These are phyloP conservation scores for Pestalotiopsis sp. DNA, from an alignment of 2,329 filamentous ascomycete species.

Conservation along the genomic window DNA sequence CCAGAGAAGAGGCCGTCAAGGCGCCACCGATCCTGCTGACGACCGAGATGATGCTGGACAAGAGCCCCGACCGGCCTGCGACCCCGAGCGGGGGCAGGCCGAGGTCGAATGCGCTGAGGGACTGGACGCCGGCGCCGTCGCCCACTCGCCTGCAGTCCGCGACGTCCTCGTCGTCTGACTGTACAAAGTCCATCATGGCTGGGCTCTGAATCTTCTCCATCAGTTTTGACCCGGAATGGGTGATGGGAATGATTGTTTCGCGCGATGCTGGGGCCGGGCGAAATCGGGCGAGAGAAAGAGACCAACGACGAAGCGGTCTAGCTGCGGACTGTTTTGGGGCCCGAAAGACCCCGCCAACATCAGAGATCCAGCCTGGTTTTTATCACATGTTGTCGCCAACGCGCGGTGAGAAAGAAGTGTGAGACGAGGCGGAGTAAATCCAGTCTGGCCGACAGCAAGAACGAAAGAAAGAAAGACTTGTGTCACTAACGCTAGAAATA, in stretches of 20 bases:
- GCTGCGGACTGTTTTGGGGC: not conserved
- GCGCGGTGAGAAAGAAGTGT: not conserved
- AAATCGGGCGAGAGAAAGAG: not conserved
- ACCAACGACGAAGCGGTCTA: not conserved
- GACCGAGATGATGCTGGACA: slow-evolving; percentile 9
- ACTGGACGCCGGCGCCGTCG: slow-evolving; percentile 1
- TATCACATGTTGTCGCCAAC: not conserved
- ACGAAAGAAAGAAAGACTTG: not conserved
- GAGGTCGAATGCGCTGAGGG: slow-evolving; percentile 5
- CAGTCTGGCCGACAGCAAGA: not conserved
- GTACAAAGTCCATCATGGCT: slow-evolving; percentile 6
- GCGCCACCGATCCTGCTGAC: slow-evolving; percentile 7
- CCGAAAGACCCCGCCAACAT: slow-evolving; percentile 1
- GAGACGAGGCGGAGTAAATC: not conserved
- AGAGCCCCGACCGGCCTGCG: slow-evolving; percentile 4
- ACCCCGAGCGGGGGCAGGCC: slow-evolving; percentile 9
- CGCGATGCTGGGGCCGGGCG: not conserved
- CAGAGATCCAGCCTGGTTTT: not conserved
- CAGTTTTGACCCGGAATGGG: not conserved
- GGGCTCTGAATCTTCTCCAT: slow-evolving; percentile 3
- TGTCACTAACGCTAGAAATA: slow-evolving; percentile 9
- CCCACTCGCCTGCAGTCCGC: not conserved
- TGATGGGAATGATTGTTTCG: not conserved
- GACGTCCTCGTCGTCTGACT: not conserved
- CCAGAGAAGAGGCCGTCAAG: slow-evolving; percentile 7